A percentile compares a stretch with the other conserved stretches of the same genome.
Evolutionary conservation across 495 filamentous ascomycete genomes (phyloP).

Genomic region (Aspergillus bertholletiae): DNA sequence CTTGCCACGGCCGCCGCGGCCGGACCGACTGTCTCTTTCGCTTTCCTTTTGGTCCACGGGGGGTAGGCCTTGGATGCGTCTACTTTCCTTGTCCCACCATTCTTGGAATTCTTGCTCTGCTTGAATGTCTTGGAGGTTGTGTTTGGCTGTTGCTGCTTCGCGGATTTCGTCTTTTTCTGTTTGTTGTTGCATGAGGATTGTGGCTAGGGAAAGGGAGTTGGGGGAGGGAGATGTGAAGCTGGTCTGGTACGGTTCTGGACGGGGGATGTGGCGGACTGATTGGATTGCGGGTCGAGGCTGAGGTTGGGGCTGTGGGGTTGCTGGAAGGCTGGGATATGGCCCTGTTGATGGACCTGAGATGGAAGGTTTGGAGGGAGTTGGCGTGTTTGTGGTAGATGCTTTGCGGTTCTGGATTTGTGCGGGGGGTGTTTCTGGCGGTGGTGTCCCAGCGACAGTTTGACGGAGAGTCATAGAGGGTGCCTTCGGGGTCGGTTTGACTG

Average conservation of each 20-base stretch:
- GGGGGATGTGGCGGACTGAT: conserved; percentile 46
- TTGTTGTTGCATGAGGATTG: conserved; percentile 84
- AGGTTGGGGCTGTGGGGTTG: conserved; percentile 23
- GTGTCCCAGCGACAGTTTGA: conserved; percentile 57
- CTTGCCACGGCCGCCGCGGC: conserved; percentile 27
- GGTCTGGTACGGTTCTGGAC: conserved; percentile 36
- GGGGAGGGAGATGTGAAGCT: conserved; percentile 43
- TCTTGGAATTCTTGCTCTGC: conserved; percentile 94
- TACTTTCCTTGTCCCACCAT: conserved; percentile 95
- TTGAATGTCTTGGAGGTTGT: conserved; percentile 89
- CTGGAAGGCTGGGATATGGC: conserved; percentile 15
- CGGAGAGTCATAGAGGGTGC: conserved; percentile 56
- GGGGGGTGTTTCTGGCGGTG: conserved; percentile 26
- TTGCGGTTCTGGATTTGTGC: conserved; percentile 27
- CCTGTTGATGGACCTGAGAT: conserved; percentile 18
- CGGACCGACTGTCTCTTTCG: conserved; percentile 9
- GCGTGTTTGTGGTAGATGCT: conserved; percentile 20
- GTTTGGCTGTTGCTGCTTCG: conserved; percentile 75
- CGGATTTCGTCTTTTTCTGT: conserved; percentile 77
- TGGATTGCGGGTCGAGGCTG: conserved; percentile 42
- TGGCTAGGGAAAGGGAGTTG: conserved; percentile 70
- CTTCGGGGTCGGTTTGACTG: conserved; percentile 31
- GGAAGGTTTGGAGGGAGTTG: conserved; percentile 20
- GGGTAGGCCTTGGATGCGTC: conserved; percentile 62
- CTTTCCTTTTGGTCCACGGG: conserved; percentile 11